Percentiles rank a stretch among this genome's conserved stretches.
phyloP scores from a whole-genome alignment of 1,139 yeast species.

The Taphrina betulina region DNA sequence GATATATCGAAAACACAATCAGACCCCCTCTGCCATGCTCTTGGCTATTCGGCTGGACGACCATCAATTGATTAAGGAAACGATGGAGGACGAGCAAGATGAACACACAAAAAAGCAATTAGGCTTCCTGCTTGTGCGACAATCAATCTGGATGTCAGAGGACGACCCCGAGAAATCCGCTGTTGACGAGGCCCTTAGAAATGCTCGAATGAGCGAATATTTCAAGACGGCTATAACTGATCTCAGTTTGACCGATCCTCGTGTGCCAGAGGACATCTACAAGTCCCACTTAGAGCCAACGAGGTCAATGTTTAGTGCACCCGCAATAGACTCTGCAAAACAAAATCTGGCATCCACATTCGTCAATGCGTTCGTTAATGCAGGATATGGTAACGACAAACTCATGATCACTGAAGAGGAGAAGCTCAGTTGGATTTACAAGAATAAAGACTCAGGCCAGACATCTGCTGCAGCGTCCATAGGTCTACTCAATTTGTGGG shows the following conservation, averaged over 20 bases:
- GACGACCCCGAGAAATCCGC: conserved; percentile 54
- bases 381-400: conserved; percentile 87
- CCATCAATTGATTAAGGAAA: conserved; percentile 70
- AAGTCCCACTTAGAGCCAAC: conserved; percentile 82
- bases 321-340: conserved; percentile 84
- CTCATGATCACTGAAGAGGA: conserved; percentile 63
- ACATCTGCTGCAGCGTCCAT: conserved; percentile 90
- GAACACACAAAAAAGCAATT: conserved; percentile 73
- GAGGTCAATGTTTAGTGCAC: conserved; percentile 57
- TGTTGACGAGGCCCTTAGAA: conserved; percentile 83
- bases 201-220: conserved; percentile 73
- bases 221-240: conserved; percentile 79
- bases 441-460: conserved; percentile 91
- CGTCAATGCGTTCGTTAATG: conserved; percentile 85
- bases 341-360: conserved; percentile 95
- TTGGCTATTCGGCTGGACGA: conserved; percentile 88
- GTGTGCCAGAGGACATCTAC: conserved; percentile 92
- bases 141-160: conserved; percentile 72
- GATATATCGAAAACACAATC: conserved; percentile 75
- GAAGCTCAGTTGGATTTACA: conserved; percentile 79
- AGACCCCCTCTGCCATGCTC: conserved; percentile 83
- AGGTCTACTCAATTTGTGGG: conserved; percentile 91
- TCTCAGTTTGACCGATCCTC: conserved; percentile 81
- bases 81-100: conserved; percentile 73
- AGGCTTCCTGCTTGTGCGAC: conserved; percentile 85